Conservation (phyloP, 352 stramenopile genomes). For the Thraustochytrium striatum region DNA sequence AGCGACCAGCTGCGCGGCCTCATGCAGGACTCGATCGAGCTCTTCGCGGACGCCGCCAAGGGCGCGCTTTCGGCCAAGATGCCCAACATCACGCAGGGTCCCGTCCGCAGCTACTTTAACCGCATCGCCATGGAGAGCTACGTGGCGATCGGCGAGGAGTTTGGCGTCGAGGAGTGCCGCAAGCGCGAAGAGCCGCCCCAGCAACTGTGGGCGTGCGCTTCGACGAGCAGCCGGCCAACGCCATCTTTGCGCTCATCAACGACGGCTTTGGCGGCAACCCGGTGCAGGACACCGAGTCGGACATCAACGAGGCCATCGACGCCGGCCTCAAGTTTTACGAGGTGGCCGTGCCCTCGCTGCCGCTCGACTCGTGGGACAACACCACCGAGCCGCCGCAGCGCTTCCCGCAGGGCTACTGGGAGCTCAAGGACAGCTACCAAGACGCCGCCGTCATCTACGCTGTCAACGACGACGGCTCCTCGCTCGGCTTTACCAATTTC, state of each 20-base stretch:
- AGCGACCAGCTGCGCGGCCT: not conserved
- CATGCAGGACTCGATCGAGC: not conserved
- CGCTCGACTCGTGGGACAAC: conserved; percentile 12
- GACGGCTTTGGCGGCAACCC: conserved; percentile 2
- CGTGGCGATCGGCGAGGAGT: not conserved
- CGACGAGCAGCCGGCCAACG: not conserved
- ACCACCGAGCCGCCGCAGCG: not conserved
- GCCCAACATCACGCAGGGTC: not conserved
- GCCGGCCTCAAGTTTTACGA: conserved; percentile 7
- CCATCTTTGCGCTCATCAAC: not conserved
- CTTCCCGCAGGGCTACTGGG: not conserved
- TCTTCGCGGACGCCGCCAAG: not conserved
- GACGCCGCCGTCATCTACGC: not conserved
- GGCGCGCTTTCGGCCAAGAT: not conserved
- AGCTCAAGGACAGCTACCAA: not conserved
- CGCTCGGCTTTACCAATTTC: not conserved
- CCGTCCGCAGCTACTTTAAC: not conserved
- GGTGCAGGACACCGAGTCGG: not conserved
- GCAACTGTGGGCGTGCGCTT: not conserved
- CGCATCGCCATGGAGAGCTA: not conserved
- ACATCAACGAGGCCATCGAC: conserved; percentile 13
- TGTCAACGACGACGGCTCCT: not conserved
- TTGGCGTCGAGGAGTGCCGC: not conserved
- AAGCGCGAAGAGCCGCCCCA: no score
- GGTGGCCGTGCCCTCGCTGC: no score